Evolutionary conservation across 306 rosid genomes (phyloP).

Genomic region (Cucumis hystrix): DNA sequence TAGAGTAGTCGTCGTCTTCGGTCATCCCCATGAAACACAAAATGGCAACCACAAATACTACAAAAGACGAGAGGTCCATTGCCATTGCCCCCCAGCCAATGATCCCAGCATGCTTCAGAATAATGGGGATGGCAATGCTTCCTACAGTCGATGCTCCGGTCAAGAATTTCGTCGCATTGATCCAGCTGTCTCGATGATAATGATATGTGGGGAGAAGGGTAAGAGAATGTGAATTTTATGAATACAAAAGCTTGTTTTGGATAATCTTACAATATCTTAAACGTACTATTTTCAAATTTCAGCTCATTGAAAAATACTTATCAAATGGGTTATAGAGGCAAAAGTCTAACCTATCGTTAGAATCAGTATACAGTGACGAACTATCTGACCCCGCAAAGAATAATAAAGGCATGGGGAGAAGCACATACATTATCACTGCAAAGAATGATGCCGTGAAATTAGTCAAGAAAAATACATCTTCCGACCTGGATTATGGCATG

Average conservation of each 20-base stretch:
- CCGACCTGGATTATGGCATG: neutral
- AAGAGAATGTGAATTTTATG: neutral
- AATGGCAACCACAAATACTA: conserved; percentile 45
- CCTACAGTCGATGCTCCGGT: conserved; percentile 71
- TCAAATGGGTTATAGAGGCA: neutral
- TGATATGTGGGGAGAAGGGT: neutral
- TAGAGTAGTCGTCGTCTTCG: conserved; percentile 36
- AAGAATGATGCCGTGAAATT: conserved; percentile 17
- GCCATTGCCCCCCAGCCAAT: conserved; percentile 83
- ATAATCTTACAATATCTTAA: neutral
- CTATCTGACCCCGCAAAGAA: conserved; percentile 61
- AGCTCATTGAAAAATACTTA: neutral
- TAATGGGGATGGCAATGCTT: conserved; percentile 77
- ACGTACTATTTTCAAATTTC: neutral
- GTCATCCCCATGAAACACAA: conserved; percentile 41
- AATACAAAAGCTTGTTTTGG: neutral
- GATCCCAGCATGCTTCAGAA: conserved; percentile 69
- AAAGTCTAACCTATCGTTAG: conserved; percentile 16
- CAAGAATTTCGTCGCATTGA: conserved; percentile 63
- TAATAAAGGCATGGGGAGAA: conserved; percentile 80
- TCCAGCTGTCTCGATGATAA: conserved; percentile 48
- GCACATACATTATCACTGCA: conserved; percentile 66
- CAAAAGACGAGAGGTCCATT: conserved; percentile 70
- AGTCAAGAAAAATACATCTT: neutral
- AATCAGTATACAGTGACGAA: conserved; percentile 36